phyloP scores from a whole-genome alignment of 306 rosid genomes.

The Corylus avellana region DNA sequence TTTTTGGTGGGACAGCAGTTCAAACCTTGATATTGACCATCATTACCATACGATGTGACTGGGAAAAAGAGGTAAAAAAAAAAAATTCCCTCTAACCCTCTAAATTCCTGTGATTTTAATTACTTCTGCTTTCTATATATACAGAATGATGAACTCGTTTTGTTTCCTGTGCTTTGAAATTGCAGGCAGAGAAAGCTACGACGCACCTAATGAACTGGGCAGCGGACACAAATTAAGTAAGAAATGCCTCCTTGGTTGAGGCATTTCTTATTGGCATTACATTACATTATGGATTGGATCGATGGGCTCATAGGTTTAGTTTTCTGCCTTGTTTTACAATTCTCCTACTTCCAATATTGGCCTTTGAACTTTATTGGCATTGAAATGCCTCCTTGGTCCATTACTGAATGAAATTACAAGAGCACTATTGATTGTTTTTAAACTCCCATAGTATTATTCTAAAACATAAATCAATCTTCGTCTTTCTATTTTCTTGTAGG shows the following conservation, averaged over 20 bases:
- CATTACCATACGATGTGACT: constrained; percentile 59
- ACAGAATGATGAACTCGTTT: neutral
- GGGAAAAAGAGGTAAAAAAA: constrained; percentile 60
- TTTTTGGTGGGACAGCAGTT: constrained; percentile 62
- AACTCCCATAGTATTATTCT: too few relatives aligned
- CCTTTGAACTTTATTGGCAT: too few relatives aligned
- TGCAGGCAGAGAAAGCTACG: constrained; percentile 63
- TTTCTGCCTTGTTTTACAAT: neutral
- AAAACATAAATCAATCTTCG: too few relatives aligned
- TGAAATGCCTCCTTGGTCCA: too few relatives aligned
- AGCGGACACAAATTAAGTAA: constrained; percentile 10
- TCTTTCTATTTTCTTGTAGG: too few relatives aligned
- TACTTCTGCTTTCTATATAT: neutral
- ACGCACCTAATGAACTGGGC: constrained; percentile 44
- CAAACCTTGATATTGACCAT: constrained; percentile 56
- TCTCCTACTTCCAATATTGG: too few relatives aligned
- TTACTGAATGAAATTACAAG: too few relatives aligned
- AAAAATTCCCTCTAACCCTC: neutral
- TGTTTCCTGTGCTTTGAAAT: neutral
- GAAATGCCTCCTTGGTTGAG: too few relatives aligned
- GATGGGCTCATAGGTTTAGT: too few relatives aligned
- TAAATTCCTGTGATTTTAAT: neutral
- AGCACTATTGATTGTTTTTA: too few relatives aligned
- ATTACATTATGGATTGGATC: neutral
- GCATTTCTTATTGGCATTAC: too few relatives aligned